A percentile compares a stretch with the other conserved stretches of the same genome.
Conservation (phyloP, 495 filamentous ascomycete genomes). For the Podospora fimiseda region DNA sequence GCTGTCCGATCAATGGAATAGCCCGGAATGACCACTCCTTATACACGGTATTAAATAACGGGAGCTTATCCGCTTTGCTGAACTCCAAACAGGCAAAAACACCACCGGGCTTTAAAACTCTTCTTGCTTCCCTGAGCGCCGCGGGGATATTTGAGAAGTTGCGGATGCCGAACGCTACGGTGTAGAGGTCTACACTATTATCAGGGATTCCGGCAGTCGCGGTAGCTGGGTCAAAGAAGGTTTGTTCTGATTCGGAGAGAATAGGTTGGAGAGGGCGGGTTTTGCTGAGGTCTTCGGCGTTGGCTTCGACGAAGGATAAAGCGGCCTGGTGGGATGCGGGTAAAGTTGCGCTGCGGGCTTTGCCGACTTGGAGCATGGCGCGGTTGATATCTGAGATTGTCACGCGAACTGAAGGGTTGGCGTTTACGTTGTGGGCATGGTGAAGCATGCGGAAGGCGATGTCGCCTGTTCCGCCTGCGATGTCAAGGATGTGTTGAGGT, state of each 20-base stretch:
- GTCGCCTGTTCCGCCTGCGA: conserved; percentile 95
- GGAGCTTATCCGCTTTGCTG: conserved; percentile 64
- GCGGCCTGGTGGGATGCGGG: conserved; percentile 40
- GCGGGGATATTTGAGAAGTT: conserved; percentile 87
- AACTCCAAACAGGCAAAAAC: conserved; percentile 98
- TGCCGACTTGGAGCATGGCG: conserved; percentile 84
- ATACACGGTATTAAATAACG: conserved; percentile 76
- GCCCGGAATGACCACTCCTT: conserved; percentile 93
- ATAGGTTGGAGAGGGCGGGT: conserved; percentile 18
- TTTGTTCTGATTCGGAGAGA: conserved; percentile 2
- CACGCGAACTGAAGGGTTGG: conserved; percentile 69
- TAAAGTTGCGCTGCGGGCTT: conserved; percentile 55
- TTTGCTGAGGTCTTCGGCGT: conserved; percentile 65
- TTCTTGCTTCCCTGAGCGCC: conserved; percentile 72
- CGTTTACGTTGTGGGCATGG: conserved; percentile 76
- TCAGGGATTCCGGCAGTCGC: conserved; percentile 47
- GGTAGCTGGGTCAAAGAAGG: conserved; percentile 18
- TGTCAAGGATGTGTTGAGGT: conserved; percentile 77
- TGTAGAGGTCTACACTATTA: conserved; percentile 79
- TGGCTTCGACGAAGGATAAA: conserved; percentile 78
- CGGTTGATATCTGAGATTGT: conserved; percentile 94
- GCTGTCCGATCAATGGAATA: conserved; percentile 89
- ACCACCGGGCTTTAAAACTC: conserved; percentile 89
- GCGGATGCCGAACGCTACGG: conserved; percentile 93
- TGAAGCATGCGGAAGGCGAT: conserved; percentile 96